phyloP scores from a whole-genome alignment of 2,329 filamentous ascomycete species.

The Cytospora schulzeri region DNA sequence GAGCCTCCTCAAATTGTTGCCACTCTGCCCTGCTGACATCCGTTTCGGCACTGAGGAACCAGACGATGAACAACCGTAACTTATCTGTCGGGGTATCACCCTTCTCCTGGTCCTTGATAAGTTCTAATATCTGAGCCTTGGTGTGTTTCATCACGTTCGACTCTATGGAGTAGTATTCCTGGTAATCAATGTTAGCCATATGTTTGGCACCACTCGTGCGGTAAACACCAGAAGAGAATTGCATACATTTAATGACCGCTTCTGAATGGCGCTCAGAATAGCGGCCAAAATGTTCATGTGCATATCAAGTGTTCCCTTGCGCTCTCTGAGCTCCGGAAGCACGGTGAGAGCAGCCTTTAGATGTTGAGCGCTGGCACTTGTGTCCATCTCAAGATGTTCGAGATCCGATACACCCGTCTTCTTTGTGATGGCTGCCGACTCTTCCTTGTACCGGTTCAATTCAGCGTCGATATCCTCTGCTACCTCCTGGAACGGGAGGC shows the following conservation, averaged over 20 bases:
- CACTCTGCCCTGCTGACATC: constrained; percentile 83
- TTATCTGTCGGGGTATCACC: constrained; percentile 87
- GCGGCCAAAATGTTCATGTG: constrained; percentile 93
- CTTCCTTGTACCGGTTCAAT: constrained; percentile 91
- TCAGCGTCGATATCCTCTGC: constrained; percentile 69
- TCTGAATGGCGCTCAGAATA: constrained; percentile 67
- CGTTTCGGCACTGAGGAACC: constrained; percentile 92
- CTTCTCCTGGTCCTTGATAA: constrained; percentile 79
- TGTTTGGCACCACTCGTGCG: neutral
- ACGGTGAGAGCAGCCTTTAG: constrained; percentile 94
- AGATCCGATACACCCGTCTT: constrained; percentile 92
- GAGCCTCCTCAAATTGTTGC: constrained; percentile 81
- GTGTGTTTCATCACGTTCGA: constrained; percentile 90
- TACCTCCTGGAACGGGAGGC: constrained; percentile 72
- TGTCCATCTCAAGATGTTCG: constrained; percentile 90
- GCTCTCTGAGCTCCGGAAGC: constrained; percentile 86
- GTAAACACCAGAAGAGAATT: neutral
- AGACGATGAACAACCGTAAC: constrained; percentile 91
- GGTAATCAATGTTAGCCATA: constrained; percentile 7
- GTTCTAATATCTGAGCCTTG: constrained; percentile 83
- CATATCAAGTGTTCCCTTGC: constrained; percentile 93
- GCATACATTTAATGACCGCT: constrained; percentile 75
- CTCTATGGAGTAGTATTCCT: constrained; percentile 90
- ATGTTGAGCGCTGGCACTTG: constrained; percentile 86
- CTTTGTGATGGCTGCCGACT: constrained; percentile 89